A percentile compares a stretch with the other conserved stretches of the same genome.
Evolutionary conservation across 495 filamentous ascomycete species (phyloP).

Genomic region (Talaromyces adpressus): DNA sequence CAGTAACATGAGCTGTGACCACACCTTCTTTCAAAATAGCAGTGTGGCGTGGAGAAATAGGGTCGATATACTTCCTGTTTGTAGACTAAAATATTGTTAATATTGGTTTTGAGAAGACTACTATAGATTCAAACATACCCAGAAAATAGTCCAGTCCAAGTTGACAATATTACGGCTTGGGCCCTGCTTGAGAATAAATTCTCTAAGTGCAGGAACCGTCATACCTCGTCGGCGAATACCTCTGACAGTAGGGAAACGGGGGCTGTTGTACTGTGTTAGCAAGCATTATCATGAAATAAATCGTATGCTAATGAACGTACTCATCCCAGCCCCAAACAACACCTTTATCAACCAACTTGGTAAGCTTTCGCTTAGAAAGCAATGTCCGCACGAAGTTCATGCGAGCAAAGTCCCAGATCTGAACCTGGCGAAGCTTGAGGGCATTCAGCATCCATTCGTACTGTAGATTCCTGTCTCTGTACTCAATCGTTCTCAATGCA

Average conservation of each 20-base stretch:
- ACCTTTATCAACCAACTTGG: slow-evolving; percentile 82
- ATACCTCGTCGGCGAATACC: slow-evolving; percentile 85
- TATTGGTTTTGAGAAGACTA: not conserved
- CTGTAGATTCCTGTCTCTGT: slow-evolving; percentile 93
- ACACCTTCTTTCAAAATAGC: slow-evolving; percentile 61
- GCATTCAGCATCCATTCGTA: slow-evolving; percentile 94
- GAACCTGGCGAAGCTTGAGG: slow-evolving; percentile 75
- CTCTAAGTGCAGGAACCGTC: slow-evolving; percentile 80
- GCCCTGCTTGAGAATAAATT: slow-evolving; percentile 91
- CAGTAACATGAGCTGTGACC: slow-evolving; percentile 62
- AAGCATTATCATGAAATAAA: not conserved
- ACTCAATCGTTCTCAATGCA: slow-evolving; percentile 91
- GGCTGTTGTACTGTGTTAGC: slow-evolving; percentile 19
- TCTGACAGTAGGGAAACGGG: slow-evolving; percentile 88
- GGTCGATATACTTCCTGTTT: slow-evolving; percentile 95
- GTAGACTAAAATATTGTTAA: slow-evolving; percentile 42
- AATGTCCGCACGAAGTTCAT: slow-evolving; percentile 93
- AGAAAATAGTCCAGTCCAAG: slow-evolving; percentile 87
- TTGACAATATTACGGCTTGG: slow-evolving; percentile 82
- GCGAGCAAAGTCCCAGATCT: slow-evolving; percentile 96
- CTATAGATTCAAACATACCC: slow-evolving; percentile 30
- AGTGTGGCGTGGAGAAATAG: slow-evolving; percentile 76
- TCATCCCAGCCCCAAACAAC: slow-evolving; percentile 92
- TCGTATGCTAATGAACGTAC: not conserved
- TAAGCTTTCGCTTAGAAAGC: slow-evolving; percentile 90